Evolutionary conservation across 108 stramenopile genomes (phyloP).

Genomic region (Schizochytrium sp.): DNA sequence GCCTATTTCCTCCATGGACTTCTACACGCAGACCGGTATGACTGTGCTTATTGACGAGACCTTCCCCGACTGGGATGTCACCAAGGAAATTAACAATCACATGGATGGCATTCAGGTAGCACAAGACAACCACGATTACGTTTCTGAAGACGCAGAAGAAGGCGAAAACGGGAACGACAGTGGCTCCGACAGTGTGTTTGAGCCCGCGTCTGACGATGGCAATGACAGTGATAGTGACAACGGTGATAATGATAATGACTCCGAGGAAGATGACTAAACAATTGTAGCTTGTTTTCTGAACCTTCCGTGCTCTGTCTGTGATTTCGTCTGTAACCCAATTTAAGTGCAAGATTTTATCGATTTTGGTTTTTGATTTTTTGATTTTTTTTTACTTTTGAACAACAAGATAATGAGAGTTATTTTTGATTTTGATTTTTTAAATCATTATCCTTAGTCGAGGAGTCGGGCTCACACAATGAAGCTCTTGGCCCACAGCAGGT

Average conservation of each 20-base stretch:
- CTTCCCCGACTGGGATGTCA: slow-evolving; percentile 60
- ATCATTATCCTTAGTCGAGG: too few relatives aligned
- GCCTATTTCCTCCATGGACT: slow-evolving; percentile 46
- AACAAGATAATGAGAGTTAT: too few relatives aligned
- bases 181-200: neutral
- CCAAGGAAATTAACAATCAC: slow-evolving; percentile 44
- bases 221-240: neutral
- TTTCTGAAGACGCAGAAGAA: neutral
- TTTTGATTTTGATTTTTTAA: too few relatives aligned
- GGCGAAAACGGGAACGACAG: neutral
- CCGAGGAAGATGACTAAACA: neutral
- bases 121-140: slow-evolving; percentile 45
- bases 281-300: neutral
- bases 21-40: slow-evolving; percentile 43
- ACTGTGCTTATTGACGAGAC: slow-evolving; percentile 54
- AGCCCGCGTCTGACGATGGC: neutral
- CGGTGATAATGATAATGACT: neutral
- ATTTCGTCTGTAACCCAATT: neutral
- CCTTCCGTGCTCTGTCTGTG: neutral
- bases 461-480: too few relatives aligned
- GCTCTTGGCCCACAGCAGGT: too few relatives aligned
- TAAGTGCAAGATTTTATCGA: neutral
- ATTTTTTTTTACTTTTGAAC: neutral
- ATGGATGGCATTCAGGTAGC: slow-evolving; percentile 51
- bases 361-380: neutral